Evolutionary conservation across 371 early-diverging fungal species (phyloP), one percentile per base, ranked within the genome.

Genomic region (Chytridium lagenaria): DNA sequence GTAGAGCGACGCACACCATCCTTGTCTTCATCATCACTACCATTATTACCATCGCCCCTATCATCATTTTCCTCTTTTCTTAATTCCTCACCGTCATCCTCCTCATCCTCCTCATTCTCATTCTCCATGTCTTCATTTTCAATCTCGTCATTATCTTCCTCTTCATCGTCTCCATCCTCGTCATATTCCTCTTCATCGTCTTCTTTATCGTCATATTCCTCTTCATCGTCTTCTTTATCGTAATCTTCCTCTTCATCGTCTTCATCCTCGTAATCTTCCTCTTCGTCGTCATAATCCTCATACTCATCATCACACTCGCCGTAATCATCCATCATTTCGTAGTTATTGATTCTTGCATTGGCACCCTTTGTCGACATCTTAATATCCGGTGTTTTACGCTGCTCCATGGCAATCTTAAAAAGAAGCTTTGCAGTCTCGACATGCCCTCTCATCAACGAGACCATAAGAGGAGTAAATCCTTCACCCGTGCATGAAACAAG

Each of bases 351-450:
- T 3, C 33, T 26, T 26, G 63, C 63, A 16, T 38, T 31, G 12
- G 63, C 63, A 34, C 63, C 63, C 7, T 31, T 22, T 34, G 23
- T 36, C 10, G 63, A 61, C 19, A 61, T 5, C 63, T 61, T 61
- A 30, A 61, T 34, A 16, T 19, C 36, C 5, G 63, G 63, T 7
- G 12, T 61, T 23, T 61, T 31, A 10, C 63, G 63, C 23, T 61
- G 63, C 63, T 61, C 63, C 63, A 61, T 3, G 23, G 63, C 63
- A 38, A 61, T 16, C 28, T 31, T 28, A 38, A 34, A 22, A 34
- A 61, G 15, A 7, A 36, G 3, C 7, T 31, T 3, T 5, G 63
- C 63, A 2, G 38, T 31, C 15, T 61, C 63, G 10, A 15, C 7
- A 34, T 61, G 63, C 12, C 63, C 63, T 16, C 63, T 7, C 23